phyloP scores from a whole-genome alignment of 1,139 yeast genomes.

The Geotrichum klebahnii region DNA sequence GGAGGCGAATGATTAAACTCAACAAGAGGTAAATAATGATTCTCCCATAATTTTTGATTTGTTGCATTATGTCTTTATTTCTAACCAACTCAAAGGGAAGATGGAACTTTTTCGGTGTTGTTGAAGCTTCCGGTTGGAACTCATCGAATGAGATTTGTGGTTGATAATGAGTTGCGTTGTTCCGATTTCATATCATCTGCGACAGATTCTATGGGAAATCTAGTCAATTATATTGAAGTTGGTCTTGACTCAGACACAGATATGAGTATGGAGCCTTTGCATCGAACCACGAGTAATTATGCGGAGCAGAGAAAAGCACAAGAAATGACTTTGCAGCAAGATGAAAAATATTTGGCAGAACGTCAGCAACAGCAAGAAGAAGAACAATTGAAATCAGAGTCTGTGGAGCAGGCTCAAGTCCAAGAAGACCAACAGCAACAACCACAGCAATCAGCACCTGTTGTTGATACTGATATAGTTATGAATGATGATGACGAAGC shows the following conservation, averaged over 20 bases:
- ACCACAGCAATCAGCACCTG: neutral
- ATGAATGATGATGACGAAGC: slow-evolving; percentile 20
- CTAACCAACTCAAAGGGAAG: slow-evolving; percentile 62
- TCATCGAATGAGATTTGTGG: slow-evolving; percentile 87
- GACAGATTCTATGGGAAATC: slow-evolving; percentile 95
- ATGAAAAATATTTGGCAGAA: neutral
- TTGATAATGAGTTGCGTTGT: slow-evolving; percentile 88
- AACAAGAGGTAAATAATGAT: slow-evolving; percentile 28
- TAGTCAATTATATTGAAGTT: slow-evolving; percentile 83
- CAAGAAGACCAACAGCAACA: neutral
- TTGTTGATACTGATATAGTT: slow-evolving; percentile 13
- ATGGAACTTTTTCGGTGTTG: slow-evolving; percentile 28
- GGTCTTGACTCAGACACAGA: slow-evolving; percentile 56
- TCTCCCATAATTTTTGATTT: slow-evolving; percentile 86
- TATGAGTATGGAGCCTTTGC: slow-evolving; percentile 40
- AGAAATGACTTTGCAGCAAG: neutral
- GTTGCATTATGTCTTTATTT: no score
- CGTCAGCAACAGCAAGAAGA: neutral
- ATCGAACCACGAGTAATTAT: slow-evolving; percentile 17
- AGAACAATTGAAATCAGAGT: slow-evolving; percentile 6
- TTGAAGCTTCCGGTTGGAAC: slow-evolving; percentile 74
- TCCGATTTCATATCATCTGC: slow-evolving; percentile 71
- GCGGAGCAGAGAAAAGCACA: slow-evolving; percentile 15
- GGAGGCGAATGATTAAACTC: slow-evolving; percentile 89
- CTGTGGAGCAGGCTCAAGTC: neutral